Evolutionary conservation across 306 rosid species (phyloP).

Genomic region (Ceratonia siliqua): DNA sequence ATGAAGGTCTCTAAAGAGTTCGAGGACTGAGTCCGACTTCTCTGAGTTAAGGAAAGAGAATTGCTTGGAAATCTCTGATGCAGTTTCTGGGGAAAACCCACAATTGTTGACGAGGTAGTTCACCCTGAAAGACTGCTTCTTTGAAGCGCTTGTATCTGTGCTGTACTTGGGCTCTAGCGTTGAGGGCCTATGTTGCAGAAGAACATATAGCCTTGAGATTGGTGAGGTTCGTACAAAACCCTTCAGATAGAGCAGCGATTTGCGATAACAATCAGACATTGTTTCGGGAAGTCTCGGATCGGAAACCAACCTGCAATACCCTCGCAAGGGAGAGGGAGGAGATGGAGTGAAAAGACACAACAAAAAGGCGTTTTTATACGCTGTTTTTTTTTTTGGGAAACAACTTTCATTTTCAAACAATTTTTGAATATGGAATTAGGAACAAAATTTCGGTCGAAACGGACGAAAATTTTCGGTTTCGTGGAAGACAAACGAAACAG

Average conservation of each 20-base stretch:
- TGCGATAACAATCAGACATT: not conserved
- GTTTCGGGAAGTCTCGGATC: no score
- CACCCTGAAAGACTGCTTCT: slow-evolving; percentile 16
- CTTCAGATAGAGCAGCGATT: not conserved
- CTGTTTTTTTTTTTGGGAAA: no score
- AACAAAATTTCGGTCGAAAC: no score
- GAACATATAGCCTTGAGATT: not conserved
- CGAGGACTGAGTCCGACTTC: slow-evolving; percentile 25
- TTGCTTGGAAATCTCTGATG: slow-evolving; percentile 28
- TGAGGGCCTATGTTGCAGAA: not conserved
- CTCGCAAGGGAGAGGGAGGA: no score
- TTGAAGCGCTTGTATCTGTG: not conserved
- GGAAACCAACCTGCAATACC: no score
- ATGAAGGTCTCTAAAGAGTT: slow-evolving; percentile 16
- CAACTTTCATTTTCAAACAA: no score
- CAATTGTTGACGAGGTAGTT: slow-evolving; percentile 37
- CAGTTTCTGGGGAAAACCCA: slow-evolving; percentile 36
- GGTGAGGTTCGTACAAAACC: not conserved
- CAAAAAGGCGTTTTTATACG: no score
- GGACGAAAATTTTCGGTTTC: no score
- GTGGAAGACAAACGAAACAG: no score
- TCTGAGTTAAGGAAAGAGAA: slow-evolving; percentile 25
- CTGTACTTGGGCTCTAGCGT: not conserved
- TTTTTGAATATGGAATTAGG: no score
- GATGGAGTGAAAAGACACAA: no score